Evolutionary conservation across 1,284 basidiomycete species (phyloP).

Genomic region (Erythrobasidium hasegawianum): DNA sequence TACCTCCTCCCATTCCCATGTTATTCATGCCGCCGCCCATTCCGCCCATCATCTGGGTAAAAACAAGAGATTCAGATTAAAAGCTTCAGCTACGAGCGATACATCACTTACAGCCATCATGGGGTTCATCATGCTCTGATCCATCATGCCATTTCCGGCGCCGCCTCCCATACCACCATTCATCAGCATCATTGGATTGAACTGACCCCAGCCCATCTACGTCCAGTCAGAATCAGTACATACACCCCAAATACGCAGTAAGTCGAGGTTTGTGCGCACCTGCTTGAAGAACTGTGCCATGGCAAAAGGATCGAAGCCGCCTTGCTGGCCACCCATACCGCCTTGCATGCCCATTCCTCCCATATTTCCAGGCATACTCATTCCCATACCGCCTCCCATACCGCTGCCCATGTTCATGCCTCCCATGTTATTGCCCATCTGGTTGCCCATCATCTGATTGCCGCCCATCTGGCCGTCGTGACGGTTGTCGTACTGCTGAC

Average conservation of each 20-base stretch:
- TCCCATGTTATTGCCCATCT: no score
- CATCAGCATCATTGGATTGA: slow-evolving; percentile 38
- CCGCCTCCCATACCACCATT: slow-evolving; percentile 23
- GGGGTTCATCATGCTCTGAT: slow-evolving; percentile 35
- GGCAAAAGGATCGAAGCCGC: slow-evolving; percentile 34
- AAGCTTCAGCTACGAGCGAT: neutral
- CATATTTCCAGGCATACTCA: slow-evolving; percentile 18
- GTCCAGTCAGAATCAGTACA: neutral
- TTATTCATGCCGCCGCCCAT: neutral
- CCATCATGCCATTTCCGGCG: slow-evolving; percentile 15
- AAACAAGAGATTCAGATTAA: neutral
- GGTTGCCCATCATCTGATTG: neutral
- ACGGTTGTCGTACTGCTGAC: slow-evolving; percentile 35
- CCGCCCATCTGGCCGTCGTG: slow-evolving; percentile 23
- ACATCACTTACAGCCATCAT: slow-evolving; percentile 19
- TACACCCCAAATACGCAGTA: neutral
- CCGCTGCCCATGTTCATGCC: no score
- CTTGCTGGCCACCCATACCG: slow-evolving; percentile 29
- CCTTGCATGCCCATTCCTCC: slow-evolving; percentile 6
- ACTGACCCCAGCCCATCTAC: slow-evolving; percentile 35
- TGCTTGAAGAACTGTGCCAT: slow-evolving; percentile 39
- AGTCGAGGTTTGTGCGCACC: slow-evolving; percentile 6
- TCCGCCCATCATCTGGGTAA: slow-evolving; percentile 29
- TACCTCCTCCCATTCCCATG: slow-evolving; percentile 8
- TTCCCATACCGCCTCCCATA: slow-evolving; percentile 9